Evolutionary conservation across 768 basidiomycete genomes (phyloP).

Genomic region (Phanerochaete sordida): DNA sequence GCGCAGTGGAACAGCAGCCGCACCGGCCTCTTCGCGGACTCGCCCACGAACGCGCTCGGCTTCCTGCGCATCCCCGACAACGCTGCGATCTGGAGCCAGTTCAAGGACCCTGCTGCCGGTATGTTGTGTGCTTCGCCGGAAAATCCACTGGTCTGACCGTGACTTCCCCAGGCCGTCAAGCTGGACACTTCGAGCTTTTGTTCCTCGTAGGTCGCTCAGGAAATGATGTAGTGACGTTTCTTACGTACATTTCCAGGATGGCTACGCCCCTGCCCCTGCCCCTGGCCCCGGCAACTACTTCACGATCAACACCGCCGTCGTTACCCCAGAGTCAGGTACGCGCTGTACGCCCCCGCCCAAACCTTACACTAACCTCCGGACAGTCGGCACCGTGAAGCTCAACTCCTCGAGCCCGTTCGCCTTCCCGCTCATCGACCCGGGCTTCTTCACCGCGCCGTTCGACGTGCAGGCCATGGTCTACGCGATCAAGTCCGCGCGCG

Average conservation of each 20-base stretch:
- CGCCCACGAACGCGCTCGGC: background rate
- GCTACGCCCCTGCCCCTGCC: background rate
- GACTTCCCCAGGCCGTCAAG: background rate
- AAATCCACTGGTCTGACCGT: too few species aligned
- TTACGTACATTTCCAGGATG: background rate
- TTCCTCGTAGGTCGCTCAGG: background rate
- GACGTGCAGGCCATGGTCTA: constrained; percentile 28
- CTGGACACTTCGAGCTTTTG: constrained; percentile 1
- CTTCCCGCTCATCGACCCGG: constrained; percentile 22
- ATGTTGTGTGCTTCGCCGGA: too few species aligned
- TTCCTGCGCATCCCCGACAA: background rate
- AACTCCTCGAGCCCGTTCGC: constrained; percentile 19
- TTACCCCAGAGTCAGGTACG: constrained; percentile 6
- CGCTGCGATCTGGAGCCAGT: background rate
- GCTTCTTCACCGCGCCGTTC: constrained; percentile 16
- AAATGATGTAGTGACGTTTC: background rate
- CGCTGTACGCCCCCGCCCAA: too few species aligned
- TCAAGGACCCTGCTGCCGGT: constrained; percentile 4
- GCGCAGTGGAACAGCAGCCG: background rate
- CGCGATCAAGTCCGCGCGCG: constrained; percentile 6
- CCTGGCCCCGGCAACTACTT: constrained; percentile 9
- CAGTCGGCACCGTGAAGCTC: constrained; percentile 22
- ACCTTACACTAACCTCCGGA: too few species aligned
- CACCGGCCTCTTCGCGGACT: background rate
- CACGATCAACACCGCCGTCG: constrained; percentile 8